phyloP scores from a whole-genome alignment of 768 basidiomycete genomes.

The Crassisporium funariophilum region DNA sequence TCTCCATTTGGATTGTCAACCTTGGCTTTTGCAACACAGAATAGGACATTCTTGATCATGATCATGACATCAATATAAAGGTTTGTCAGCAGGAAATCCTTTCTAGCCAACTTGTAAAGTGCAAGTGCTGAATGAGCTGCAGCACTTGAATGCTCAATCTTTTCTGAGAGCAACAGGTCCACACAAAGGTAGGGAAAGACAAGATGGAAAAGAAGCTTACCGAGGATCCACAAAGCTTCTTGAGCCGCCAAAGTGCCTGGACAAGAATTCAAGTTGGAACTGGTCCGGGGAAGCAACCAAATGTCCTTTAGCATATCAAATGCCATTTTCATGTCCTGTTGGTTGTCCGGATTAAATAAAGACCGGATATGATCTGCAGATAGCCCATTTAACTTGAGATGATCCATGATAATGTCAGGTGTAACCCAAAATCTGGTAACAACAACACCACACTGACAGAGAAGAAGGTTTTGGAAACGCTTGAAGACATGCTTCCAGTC shows the following conservation, averaged over 20 bases:
- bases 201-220: conserved; percentile 19
- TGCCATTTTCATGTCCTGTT: conserved; percentile 27
- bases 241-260: conserved; percentile 11
- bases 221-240: conserved; percentile 17
- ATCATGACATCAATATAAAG: conserved; percentile 32
- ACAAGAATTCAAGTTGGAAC: neutral
- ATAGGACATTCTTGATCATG: conserved; percentile 29
- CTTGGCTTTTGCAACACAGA: conserved; percentile 35
- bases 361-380: conserved; percentile 20
- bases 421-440: conserved; percentile 20
- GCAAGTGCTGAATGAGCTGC: conserved; percentile 27
- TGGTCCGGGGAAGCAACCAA: conserved; percentile 15
- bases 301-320: conserved; percentile 23
- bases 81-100: conserved; percentile 26
- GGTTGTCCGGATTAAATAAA: conserved; percentile 22
- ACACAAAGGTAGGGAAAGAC: conserved; percentile 29
- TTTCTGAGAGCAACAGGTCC: conserved; percentile 26
- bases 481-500: conserved; percentile 35
- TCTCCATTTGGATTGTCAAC: conserved; percentile 29
- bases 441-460: conserved; percentile 24
- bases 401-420: conserved; percentile 18
- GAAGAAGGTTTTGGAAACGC: conserved; percentile 22
- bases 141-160: conserved; percentile 27
- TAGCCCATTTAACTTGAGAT: conserved; percentile 15
- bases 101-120: conserved; percentile 15